These are phyloP conservation scores for Phytophthora cactorum DNA, from an alignment of 352 stramenopile species.

Conservation along the genomic window DNA sequence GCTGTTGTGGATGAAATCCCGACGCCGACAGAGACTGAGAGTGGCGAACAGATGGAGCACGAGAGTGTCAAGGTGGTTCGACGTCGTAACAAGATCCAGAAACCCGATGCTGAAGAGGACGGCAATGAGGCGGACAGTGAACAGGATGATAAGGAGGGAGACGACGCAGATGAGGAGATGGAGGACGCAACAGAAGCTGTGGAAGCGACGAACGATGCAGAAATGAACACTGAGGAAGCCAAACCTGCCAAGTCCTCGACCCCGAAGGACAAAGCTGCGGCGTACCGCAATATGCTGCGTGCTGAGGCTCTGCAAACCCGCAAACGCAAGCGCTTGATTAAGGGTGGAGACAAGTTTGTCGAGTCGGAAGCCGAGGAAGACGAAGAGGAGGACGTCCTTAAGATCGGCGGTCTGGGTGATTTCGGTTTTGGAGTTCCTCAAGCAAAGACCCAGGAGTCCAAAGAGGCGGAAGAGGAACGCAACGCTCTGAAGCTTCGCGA, in stretches of 20 bases:
- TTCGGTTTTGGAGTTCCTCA: conserved; percentile 87
- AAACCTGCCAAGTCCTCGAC: conserved; percentile 20
- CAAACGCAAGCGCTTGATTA: conserved; percentile 62
- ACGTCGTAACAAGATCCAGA: conserved; percentile 50
- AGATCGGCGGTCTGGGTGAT: conserved; percentile 82
- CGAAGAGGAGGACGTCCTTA: conserved; percentile 83
- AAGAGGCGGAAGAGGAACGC: conserved; percentile 80
- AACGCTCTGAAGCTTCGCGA: conserved; percentile 77
- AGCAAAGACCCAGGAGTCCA: conserved; percentile 70
- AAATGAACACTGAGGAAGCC: conserved; percentile 4
- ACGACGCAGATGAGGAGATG: conserved; percentile 31
- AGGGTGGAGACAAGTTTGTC: conserved; percentile 65
- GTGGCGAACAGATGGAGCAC: conserved; percentile 19
- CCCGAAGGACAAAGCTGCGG: conserved; percentile 66
- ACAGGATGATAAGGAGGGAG: conserved; percentile 49
- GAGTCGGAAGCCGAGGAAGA: conserved; percentile 89
- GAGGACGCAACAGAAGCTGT: conserved; percentile 28
- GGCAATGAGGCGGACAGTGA: conserved; percentile 70
- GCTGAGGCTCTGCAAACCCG: conserved; percentile 61
- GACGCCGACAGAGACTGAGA: conserved; percentile 4
- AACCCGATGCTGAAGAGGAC: conserved; percentile 52
- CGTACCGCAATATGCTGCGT: conserved; percentile 68
- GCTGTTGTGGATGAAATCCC: background rate
- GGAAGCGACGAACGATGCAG: conserved; percentile 4
- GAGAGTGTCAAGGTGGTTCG: conserved; percentile 33